Percentiles rank a stretch among this genome's conserved stretches.
These are phyloP conservation scores for Neofusicoccum sp. DNA, from an alignment of 2,329 filamentous ascomycete genomes.

Conservation along the genomic window DNA sequence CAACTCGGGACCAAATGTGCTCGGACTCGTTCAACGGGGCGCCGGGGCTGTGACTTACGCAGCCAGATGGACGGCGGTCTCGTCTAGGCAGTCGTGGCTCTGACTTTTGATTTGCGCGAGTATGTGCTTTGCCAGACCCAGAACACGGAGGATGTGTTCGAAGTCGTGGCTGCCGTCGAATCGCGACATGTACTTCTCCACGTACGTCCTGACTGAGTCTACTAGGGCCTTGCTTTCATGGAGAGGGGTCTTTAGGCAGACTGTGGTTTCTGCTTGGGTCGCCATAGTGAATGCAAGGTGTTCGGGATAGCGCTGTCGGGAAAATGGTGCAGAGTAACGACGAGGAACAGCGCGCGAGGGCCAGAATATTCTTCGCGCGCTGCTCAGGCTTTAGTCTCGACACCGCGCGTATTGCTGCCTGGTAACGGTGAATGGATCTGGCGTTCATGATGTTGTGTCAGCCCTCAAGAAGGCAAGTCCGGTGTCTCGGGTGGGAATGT, in stretches of 20 bases:
- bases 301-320: neutral
- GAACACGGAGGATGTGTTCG: slow-evolving; percentile 76
- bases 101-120: slow-evolving; percentile 49
- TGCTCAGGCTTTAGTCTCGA: neutral
- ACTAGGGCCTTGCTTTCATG: slow-evolving; percentile 26
- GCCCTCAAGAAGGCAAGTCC: neutral
- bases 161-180: slow-evolving; percentile 74
- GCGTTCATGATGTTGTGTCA: neutral
- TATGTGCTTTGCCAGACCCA: slow-evolving; percentile 68
- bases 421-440: neutral
- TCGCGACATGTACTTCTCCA: slow-evolving; percentile 37
- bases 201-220: slow-evolving; percentile 30
- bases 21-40: neutral
- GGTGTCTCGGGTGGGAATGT: neutral
- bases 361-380: neutral
- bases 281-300: slow-evolving; percentile 27
- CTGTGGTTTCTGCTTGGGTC: slow-evolving; percentile 55
- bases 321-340: neutral
- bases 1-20: neutral
- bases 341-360: neutral
- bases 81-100: slow-evolving; percentile 45
- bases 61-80: slow-evolving; percentile 61
- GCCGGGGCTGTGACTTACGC: slow-evolving; percentile 43
- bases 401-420: neutral
- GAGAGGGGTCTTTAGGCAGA: slow-evolving; percentile 36